Base-by-base conservation (phyloP, 345 rosid genomes). In the Ceriops tagal region DNA sequence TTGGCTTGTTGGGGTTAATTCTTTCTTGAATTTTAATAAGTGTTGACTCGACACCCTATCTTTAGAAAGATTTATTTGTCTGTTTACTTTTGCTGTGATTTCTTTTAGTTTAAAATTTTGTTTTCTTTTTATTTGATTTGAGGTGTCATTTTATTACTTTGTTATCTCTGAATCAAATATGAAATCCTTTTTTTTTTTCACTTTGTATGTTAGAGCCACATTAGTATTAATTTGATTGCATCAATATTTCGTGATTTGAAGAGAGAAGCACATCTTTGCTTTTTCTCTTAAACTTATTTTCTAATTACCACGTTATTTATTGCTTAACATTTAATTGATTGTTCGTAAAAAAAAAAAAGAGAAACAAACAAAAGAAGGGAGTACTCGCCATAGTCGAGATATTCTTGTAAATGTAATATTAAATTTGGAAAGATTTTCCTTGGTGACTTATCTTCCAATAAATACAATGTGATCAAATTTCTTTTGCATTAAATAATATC, bases 401-500 rank as follows among this genome's bases (percentile, higher is more conserved):
- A 5, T 30, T 5, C 7, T 37, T 69, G 0, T 59, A 3, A 31
- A 0, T 32, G 18, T 2, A 20, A 15, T 39, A 43, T 34, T 31
- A 53, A 31, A 8, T 28, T 2, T 60, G 43, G 39, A 28, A 46
- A 2, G 32, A 46, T 55, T 47, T 52, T 60, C 21, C 43, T 62
- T 18, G 1, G 11, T 6, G 21, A 32, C 64, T 11, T 43, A 43
- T 26, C 43, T 53, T 73, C 73, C 68, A 58, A 63, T 73, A 51
- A 70, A 66, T 43, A 43, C 49, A 43, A 11, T 43, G 1, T 43
- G 49, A 4, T 3, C 19, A 43, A 43, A 13, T 43, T 43, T 13
- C 19, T 43, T 43, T 43, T 43, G 49, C 49, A 43, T 43, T 43
- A 43, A 43, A 43, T 43, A 43, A 0, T 24, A 24, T 24, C 26